These are phyloP conservation scores for Platanthera zijinensis DNA, from an alignment of 106 monocot species.

Conservation along the genomic window DNA sequence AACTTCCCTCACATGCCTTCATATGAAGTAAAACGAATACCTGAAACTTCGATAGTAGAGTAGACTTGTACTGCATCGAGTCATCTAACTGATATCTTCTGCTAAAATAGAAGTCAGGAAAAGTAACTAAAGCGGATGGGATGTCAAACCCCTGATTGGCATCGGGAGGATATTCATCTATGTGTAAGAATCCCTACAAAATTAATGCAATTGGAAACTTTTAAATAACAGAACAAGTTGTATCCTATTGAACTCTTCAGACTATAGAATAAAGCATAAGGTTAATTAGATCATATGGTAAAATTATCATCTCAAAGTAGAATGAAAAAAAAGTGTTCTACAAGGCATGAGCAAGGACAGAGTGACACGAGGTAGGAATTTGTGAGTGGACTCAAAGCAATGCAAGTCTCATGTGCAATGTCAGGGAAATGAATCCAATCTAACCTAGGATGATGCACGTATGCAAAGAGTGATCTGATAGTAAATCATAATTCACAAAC, in stretches of 20 bases:
- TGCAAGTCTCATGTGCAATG: too few relatives aligned
- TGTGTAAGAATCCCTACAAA: constrained; percentile 83
- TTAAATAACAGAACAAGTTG: neutral
- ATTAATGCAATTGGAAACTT: neutral
- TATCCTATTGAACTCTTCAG: neutral
- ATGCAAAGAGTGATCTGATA: too few relatives aligned
- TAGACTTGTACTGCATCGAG: constrained; percentile 15
- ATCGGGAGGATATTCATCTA: constrained; percentile 98
- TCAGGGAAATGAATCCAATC: too few relatives aligned
- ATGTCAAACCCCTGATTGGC: constrained; percentile 99
- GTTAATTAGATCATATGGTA: neutral
- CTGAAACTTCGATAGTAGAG: constrained; percentile 54
- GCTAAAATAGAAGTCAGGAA: constrained; percentile 55
- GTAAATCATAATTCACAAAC: too few relatives aligned
- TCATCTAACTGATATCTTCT: constrained; percentile 36
- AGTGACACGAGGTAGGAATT: too few relatives aligned
- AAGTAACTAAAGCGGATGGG: constrained; percentile 81
- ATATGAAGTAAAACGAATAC: constrained; percentile 17
- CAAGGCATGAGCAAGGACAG: neutral
- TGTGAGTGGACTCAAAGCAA: too few relatives aligned
- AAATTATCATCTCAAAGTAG: too few relatives aligned
- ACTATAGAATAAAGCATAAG: neutral
- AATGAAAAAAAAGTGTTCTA: neutral
- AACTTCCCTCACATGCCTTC: neutral
- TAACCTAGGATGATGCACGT: too few relatives aligned